phyloP scores from a whole-genome alignment of 2,329 filamentous ascomycete species.

The Aureobasidium sp. region DNA sequence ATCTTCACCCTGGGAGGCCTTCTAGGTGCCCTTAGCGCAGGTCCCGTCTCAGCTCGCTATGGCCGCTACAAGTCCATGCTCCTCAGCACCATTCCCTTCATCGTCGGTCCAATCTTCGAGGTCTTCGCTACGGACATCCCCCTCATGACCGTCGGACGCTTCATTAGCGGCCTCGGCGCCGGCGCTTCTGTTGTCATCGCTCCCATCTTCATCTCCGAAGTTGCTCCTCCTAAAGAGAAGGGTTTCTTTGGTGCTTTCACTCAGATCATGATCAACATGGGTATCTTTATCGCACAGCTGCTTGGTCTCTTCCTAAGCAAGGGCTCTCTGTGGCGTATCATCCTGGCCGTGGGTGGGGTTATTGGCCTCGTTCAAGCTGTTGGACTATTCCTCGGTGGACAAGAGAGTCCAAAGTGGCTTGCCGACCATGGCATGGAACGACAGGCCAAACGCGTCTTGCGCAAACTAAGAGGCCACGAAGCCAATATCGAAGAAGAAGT shows the following conservation, averaged over 20 bases:
- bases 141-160: conserved; percentile 61
- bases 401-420: conserved; percentile 83
- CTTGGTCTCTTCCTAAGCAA: conserved; percentile 82
- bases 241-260: conserved; percentile 74
- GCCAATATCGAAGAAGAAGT: conserved; percentile 67
- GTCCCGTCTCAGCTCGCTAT: conserved; percentile 65
- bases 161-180: conserved; percentile 74
- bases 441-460: conserved; percentile 58
- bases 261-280: conserved; percentile 81
- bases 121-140: conserved; percentile 59
- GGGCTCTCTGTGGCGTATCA: conserved; percentile 71
- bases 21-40: conserved; percentile 68
- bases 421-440: conserved; percentile 54
- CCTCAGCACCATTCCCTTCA: conserved; percentile 65
- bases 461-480: conserved; percentile 62
- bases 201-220: conserved; percentile 88
- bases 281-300: conserved; percentile 74
- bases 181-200: conserved; percentile 88
- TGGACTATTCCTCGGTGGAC: conserved; percentile 60
- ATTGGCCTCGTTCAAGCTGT: conserved; percentile 59
- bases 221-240: conserved; percentile 57
- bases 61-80: conserved; percentile 72
- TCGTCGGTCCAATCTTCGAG: conserved; percentile 66
- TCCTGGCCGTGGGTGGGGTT: conserved; percentile 63
- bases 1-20: conserved; percentile 88